Conservation (phyloP, 116 monocot species). For the Dioscorea cayenensis region DNA sequence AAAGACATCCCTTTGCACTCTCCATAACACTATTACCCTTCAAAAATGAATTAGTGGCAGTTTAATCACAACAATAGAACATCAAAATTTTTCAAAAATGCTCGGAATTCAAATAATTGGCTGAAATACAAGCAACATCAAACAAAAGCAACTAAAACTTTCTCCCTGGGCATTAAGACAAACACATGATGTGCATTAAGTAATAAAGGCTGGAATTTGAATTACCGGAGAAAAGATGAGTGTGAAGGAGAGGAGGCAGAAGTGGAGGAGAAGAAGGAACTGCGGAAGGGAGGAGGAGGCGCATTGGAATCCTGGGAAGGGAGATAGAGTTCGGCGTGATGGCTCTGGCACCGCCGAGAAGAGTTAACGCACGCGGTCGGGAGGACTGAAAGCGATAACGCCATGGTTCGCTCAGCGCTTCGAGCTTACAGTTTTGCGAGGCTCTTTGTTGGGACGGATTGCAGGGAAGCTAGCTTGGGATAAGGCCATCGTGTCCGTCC, state of each 20-base stretch:
- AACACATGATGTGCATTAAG: neutral
- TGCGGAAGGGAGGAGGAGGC: constrained; percentile 13
- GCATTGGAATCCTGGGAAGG: constrained; percentile 1
- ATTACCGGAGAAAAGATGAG: constrained; percentile 9
- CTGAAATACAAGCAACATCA: neutral
- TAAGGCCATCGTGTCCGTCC: neutral
- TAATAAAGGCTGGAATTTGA: neutral
- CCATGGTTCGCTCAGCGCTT: neutral
- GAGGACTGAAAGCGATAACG: neutral
- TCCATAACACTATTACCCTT: too few relatives aligned
- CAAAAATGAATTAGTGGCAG: too few relatives aligned
- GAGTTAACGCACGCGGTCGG: constrained; percentile 6
- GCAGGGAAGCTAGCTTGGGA: neutral
- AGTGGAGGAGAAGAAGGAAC: constrained; percentile 16
- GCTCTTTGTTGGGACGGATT: neutral
- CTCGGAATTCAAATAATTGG: neutral
- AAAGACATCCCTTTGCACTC: neutral
- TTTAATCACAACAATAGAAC: neutral
- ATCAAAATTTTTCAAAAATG: neutral
- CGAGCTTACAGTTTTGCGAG: neutral
- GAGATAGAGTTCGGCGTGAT: constrained; percentile 2
- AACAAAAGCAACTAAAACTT: neutral
- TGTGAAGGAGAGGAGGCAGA: constrained; percentile 4
- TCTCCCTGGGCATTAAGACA: neutral
- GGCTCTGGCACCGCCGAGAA: constrained; percentile 5